Evolutionary conservation across 331 rosid species (phyloP).

Genomic region (Cydonia oblonga): DNA sequence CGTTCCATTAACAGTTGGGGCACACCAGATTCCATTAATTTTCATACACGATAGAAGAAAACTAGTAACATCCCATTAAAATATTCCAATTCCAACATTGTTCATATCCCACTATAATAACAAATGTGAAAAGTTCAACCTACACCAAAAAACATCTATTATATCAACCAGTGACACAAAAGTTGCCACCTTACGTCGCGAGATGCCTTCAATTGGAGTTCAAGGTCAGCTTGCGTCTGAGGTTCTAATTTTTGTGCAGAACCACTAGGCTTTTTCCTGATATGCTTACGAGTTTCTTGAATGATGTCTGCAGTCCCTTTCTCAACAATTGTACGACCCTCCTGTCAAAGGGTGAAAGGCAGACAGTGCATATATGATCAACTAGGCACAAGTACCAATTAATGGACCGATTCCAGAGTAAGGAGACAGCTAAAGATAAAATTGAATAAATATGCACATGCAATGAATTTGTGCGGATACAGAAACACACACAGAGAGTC

Average conservation of each 20-base stretch:
- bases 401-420: not conserved
- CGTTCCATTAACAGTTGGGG: not conserved
- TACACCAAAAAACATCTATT: conserved; percentile 13
- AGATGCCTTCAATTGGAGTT: conserved; percentile 96
- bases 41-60: not conserved
- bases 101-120: not conserved
- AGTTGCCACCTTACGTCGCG: conserved; percentile 98
- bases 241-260: conserved; percentile 30
- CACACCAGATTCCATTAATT: not conserved
- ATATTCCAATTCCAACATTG: not conserved
- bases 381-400: not conserved
- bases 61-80: not conserved
- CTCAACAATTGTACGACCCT: conserved; percentile 69
- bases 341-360: conserved; percentile 31
- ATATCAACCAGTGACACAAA: conserved; percentile 57
- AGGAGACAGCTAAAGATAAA: not conserved
- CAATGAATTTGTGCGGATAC: not conserved
- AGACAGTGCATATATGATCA: not conserved
- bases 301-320: conserved; percentile 69
- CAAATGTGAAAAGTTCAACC: not conserved
- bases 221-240: conserved; percentile 58
- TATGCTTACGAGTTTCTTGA: conserved; percentile 94
- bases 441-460: not conserved
- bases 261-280: conserved; percentile 51
- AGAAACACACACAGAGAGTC: not conserved